Base-by-base conservation (phyloP, 2,329 filamentous ascomycete species). In the Arachnopeziza araneosa region DNA sequence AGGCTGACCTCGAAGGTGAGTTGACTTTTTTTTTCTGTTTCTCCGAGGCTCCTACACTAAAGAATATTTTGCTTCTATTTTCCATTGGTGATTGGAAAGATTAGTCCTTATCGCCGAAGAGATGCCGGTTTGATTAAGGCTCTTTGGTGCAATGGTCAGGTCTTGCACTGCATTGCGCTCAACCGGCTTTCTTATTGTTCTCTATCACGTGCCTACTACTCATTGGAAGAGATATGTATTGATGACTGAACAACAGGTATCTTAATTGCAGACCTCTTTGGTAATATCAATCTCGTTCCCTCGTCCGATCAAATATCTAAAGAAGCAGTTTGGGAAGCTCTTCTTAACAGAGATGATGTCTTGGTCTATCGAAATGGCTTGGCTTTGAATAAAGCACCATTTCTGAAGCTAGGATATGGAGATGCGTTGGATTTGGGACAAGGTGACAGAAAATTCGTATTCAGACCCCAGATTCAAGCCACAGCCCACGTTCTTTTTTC, bases 1-100 rank as follows among this genome's bases (percentile, higher is more conserved):
- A 63, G 48, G 64, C 59, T 54, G 64, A 59, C 48, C 54, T 58
- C 56, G 58, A 67, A 58, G 65, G 66, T 68, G 60, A 61, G 61
- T 61, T 52, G 21, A 8, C 24, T 22, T 49, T 53, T 26, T 51
- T 54, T 30, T 54, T 30, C 32, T 30, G 9, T 5, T 26, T 21
- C 24, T 24, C 32, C 24, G 5, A 26, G 10, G 10, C 6, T 24
- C 24, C 7, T 2, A 30, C 52, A 54, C 9, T 7, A 24, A 3
- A 26, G 52, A 7, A 54, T 6, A 17, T 30, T 24, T n/a, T 30
- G 22, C 22, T 5, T 4, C 14, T 53, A 19, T 4, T 17, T 8
- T 2, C 24, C 23, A 10, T n/a, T 12, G n/a, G 17, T 14, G 24
- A 30, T n/a, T 26, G 52, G 52, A 8, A 5, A n/a, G 10, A n/a